Conservation (phyloP, 352 stramenopile species). For the Globisporangium uncinulatum region DNA sequence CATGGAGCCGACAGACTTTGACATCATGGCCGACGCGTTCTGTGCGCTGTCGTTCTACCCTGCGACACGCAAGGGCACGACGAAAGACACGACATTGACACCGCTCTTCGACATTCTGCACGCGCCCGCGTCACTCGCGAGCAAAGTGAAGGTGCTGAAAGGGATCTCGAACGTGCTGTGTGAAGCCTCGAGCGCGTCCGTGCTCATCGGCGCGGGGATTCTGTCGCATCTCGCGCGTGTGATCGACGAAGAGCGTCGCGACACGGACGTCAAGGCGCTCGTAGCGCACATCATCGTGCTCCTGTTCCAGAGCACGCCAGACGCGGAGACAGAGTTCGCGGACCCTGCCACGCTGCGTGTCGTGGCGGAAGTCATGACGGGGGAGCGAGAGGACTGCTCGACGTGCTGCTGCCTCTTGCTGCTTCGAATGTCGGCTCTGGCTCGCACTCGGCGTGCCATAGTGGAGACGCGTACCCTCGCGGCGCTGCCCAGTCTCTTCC, state of each 20-base stretch:
- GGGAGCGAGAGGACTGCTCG: constrained; percentile 22
- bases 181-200: constrained; percentile 20
- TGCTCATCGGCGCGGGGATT: constrained; percentile 20
- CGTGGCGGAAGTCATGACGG: constrained; percentile 16
- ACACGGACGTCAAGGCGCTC: constrained; percentile 11
- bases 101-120: constrained; percentile 38
- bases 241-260: constrained; percentile 18
- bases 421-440: constrained; percentile 46
- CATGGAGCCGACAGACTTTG: constrained; percentile 53
- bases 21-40: constrained; percentile 62
- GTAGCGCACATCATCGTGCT: constrained; percentile 25
- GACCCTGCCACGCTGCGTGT: constrained; percentile 18
- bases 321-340: constrained; percentile 26
- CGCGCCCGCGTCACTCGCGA: constrained; percentile 8
- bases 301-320: constrained; percentile 25
- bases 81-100: constrained; percentile 33
- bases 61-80: constrained; percentile 33
- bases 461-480: constrained; percentile 8
- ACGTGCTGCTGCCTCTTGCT: constrained; percentile 51
- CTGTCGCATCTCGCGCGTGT: constrained; percentile 25
- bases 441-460: constrained; percentile 23
- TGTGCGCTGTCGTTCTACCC: constrained; percentile 52
- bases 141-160: constrained; percentile 40
- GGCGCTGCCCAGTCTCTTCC: constrained; percentile 27
- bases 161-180: constrained; percentile 47